Evolutionary conservation across 2,329 filamentous ascomycete species (phyloP), one percentile per base, ranked within the genome.

Genomic region (Pseudogymnoascus verrucosus): DNA sequence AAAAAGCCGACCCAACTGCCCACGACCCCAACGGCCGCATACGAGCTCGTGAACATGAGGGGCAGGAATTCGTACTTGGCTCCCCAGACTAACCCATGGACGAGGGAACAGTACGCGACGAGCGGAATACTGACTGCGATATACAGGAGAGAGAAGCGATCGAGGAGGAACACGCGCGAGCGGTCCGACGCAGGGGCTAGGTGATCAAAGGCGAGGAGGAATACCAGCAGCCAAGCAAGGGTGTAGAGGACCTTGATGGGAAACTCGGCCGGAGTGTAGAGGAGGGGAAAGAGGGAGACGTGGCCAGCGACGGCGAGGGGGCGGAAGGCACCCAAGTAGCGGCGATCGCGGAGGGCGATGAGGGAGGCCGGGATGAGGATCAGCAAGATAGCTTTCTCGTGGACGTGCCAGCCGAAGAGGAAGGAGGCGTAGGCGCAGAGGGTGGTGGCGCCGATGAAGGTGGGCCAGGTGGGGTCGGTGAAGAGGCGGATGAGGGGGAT

Each of bases 361-460:
- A 99, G 83, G 69, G 90, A 96, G 79, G 98, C 98, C 0, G 95
- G 95, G 60, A 98, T 90, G 68, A 99, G 92, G 72, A 98, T 89
- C 19, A 98, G 84, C 21, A 99, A 83, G 64, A 99, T 90, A 1
- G 95, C 95, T 76, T 99, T 99, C 74, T 99, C 95, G 71, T 99
- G 95, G 7, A 99, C 95, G 73, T 99, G 95, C 92, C 93, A 99
- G 64, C 95, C 93, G 70, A 98, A 98, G 8, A 99, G 82, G 78
- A 99, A 99, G 0, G 93, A 97, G 0, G 93, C 90, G 73, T 97
- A 99, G 64, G 91, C 95, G 72, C 95, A 98, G 14, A 98, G 85
- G 0, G 93, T 97, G 51, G 96, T 84, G 0, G 91, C 89, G 3
- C 91, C 91, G 44, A 98, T 84, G 73, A 99, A 98, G 63, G 84